These are phyloP conservation scores for Ogataea angusta DNA, from an alignment of 805 yeast genomes.

Conservation along the genomic window DNA sequence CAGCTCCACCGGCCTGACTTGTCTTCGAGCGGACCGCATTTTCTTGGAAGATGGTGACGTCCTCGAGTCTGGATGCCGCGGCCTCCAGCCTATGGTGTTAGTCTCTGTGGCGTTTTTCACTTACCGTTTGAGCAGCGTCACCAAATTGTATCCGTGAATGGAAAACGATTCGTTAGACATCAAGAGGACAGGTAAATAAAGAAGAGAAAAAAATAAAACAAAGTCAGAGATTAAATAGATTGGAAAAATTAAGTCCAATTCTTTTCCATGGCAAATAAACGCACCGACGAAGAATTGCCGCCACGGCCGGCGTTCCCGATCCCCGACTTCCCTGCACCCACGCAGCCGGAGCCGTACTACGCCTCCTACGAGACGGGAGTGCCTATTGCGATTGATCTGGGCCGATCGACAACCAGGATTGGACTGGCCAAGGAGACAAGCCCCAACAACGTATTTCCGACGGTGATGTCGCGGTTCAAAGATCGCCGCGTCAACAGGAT, in stretches of 20 bases:
- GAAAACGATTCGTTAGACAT: slow-evolving; percentile 41
- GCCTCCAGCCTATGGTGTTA: slow-evolving; percentile 64
- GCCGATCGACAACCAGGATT: slow-evolving; percentile 56
- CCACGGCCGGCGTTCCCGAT: slow-evolving; percentile 43
- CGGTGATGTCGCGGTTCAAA: slow-evolving; percentile 66
- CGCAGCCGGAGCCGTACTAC: slow-evolving; percentile 44
- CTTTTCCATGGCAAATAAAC: slow-evolving; percentile 8
- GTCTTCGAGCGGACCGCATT: slow-evolving; percentile 27
- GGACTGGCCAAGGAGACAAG: slow-evolving; percentile 48
- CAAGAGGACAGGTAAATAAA: slow-evolving; percentile 5
- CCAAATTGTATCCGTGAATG: slow-evolving; percentile 82
- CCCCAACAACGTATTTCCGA: slow-evolving; percentile 68
- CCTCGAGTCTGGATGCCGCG: slow-evolving; percentile 76
- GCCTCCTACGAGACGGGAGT: slow-evolving; percentile 46
- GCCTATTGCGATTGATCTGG: slow-evolving; percentile 90
- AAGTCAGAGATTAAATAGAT: not conserved
- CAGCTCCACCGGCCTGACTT: not conserved
- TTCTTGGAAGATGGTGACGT: slow-evolving; percentile 76
- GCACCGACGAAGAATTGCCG: slow-evolving; percentile 30
- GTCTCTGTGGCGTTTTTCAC: slow-evolving; percentile 14
- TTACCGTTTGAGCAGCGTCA: slow-evolving; percentile 68
- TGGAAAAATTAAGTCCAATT: slow-evolving; percentile 1
- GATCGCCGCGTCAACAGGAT: slow-evolving; percentile 67
- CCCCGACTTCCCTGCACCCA: slow-evolving; percentile 39
- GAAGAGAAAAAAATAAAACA: not conserved